phyloP scores from a whole-genome alignment of 2,329 filamentous ascomycete genomes.

The Dactylellina sp. region DNA sequence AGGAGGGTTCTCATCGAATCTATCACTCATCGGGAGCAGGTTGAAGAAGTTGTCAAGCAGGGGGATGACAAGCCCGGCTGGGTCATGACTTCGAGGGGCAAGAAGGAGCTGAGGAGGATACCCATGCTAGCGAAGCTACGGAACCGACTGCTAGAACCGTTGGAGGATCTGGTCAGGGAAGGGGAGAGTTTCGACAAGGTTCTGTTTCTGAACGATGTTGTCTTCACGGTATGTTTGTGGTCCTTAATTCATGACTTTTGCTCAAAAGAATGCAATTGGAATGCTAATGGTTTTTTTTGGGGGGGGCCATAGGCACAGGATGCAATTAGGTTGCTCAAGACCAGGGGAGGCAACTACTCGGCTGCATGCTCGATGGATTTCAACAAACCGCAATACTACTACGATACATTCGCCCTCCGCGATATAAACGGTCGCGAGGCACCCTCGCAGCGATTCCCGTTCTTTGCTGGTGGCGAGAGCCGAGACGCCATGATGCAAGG shows the following conservation, averaged over 20 bases:
- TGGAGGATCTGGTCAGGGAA: slow-evolving; percentile 66
- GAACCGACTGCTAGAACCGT: slow-evolving; percentile 73
- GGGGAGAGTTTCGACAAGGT: slow-evolving; percentile 69
- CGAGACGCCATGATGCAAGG: slow-evolving; percentile 69
- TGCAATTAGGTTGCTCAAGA: slow-evolving; percentile 70
- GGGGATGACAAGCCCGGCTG: slow-evolving; percentile 68
- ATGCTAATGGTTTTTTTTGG: not conserved
- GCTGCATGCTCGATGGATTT: slow-evolving; percentile 75
- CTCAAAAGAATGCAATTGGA: too few relatives aligned
- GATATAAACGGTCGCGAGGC: slow-evolving; percentile 69
- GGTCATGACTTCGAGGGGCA: slow-evolving; percentile 71
- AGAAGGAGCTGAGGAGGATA: slow-evolving; percentile 73
- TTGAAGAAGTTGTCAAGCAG: slow-evolving; percentile 62
- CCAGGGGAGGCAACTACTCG: slow-evolving; percentile 71
- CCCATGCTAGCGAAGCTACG: slow-evolving; percentile 75
- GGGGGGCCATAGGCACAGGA: slow-evolving; percentile 71
- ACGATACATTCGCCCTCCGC: slow-evolving; percentile 74
- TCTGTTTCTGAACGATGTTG: slow-evolving; percentile 74
- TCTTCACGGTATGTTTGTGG: slow-evolving; percentile 68
- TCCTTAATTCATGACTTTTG: not conserved
- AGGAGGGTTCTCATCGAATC: slow-evolving; percentile 71
- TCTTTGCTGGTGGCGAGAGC: slow-evolving; percentile 68
- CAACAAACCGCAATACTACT: slow-evolving; percentile 68
- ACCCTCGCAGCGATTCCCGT: slow-evolving; percentile 71
- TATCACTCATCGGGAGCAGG: slow-evolving; percentile 71